Percentiles rank a stretch among this genome's conserved stretches.
These are phyloP conservation scores for Rhazya stricta DNA, from an alignment of 257 asterid genomes.

Conservation along the genomic window DNA sequence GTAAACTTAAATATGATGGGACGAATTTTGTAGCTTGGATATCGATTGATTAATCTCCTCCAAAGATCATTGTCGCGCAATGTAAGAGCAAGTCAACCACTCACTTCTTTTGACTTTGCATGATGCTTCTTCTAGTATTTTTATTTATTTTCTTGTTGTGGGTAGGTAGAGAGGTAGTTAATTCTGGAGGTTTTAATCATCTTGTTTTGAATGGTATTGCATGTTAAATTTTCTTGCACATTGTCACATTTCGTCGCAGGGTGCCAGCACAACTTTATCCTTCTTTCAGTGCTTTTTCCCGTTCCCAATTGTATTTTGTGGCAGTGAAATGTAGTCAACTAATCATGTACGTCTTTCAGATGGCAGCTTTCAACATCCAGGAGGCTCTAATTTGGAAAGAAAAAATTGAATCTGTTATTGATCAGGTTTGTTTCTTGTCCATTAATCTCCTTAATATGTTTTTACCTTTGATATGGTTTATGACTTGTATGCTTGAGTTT, in stretches of 20 bases:
- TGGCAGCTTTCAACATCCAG: constrained; percentile 97
- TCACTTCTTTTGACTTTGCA: background rate
- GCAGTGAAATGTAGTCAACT: background rate
- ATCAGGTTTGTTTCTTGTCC: constrained; percentile 53
- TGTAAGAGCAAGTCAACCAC: background rate
- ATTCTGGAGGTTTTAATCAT: background rate
- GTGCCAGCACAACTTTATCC: background rate
- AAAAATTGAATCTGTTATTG: constrained; percentile 76
- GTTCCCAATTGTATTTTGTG: background rate
- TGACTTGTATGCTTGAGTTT: background rate
- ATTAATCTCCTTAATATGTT: background rate
- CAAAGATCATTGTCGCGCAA: background rate
- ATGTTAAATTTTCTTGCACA: background rate
- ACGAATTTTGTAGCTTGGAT: background rate
- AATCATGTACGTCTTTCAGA: constrained; percentile 39
- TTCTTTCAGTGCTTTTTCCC: background rate
- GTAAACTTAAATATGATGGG: background rate
- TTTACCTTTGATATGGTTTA: too few species aligned
- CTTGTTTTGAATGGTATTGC: background rate
- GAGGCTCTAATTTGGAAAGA: constrained; percentile 87
- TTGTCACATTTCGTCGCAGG: background rate
- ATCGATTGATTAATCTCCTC: background rate
- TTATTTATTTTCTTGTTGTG: background rate
- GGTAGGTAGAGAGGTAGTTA: background rate
- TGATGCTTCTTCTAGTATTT: background rate